Conservation (phyloP, 2,329 filamentous ascomycete species). For the Periconia macrospinosa region DNA sequence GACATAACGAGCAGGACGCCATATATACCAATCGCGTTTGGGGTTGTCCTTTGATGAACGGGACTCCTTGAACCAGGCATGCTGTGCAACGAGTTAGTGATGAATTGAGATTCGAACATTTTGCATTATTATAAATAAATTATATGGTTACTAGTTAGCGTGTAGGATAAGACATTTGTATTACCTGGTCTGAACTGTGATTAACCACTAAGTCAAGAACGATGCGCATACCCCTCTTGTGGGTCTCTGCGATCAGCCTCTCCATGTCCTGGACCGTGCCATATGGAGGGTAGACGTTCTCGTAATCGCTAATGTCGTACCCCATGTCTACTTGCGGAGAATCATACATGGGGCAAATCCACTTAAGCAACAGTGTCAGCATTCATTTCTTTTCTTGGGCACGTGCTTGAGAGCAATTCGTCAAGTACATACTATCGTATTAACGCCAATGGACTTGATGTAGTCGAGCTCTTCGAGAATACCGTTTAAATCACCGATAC, state of each 20-base stretch:
- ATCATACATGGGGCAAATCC: slow-evolving; percentile 46
- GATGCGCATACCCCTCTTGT: slow-evolving; percentile 41
- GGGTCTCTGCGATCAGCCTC: slow-evolving; percentile 37
- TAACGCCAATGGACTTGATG: slow-evolving; percentile 51
- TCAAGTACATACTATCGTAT: slow-evolving; percentile 26
- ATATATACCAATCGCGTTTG: slow-evolving; percentile 61
- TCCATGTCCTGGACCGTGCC: slow-evolving; percentile 46
- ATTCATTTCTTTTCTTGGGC: background rate
- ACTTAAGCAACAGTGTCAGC: slow-evolving; percentile 7
- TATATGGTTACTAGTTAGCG: background rate
- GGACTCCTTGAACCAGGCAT: slow-evolving; percentile 62
- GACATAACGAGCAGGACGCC: slow-evolving; percentile 49
- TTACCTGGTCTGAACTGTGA: slow-evolving; percentile 39
- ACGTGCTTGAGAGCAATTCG: background rate
- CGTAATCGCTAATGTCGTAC: slow-evolving; percentile 45
- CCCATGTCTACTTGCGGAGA: slow-evolving; percentile 52
- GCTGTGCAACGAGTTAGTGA: slow-evolving; percentile 26
- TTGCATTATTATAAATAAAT: background rate
- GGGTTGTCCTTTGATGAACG: slow-evolving; percentile 52
- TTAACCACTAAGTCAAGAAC: slow-evolving; percentile 47
- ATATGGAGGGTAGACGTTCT: slow-evolving; percentile 43
- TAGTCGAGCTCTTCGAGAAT: slow-evolving; percentile 62
- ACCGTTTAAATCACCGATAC: slow-evolving; percentile 60
- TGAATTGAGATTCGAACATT: too few species aligned
- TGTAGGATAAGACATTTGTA: background rate